Base-by-base conservation (phyloP, 2,329 filamentous ascomycete species). In the Helminthosporium solani region DNA sequence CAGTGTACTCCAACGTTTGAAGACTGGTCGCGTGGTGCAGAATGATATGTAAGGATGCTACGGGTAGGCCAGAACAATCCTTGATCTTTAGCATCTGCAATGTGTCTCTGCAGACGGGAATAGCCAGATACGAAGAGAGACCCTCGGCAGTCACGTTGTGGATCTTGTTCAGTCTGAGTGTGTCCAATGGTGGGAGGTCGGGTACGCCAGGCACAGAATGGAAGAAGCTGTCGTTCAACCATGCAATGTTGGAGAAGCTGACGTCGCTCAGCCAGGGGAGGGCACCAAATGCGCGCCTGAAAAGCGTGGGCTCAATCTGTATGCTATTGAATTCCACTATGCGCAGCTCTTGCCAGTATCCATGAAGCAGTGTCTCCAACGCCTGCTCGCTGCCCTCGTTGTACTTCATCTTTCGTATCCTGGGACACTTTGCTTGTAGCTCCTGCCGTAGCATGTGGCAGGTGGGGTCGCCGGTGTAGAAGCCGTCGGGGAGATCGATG, bases 391-490 rank as follows among this genome's bases (percentile, higher is more conserved):
- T 81, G 11, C 92, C 92, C 37, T 77, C 75, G 43, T 82, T 79
- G 71, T 95, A 97, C 43, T 82, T 86, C 89, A 96, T 96, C 72
- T 94, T 94, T 54, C 90, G 82, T 44, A 97, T 78, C 63, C 92
- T 84, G 9, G 86, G 83, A 67, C 92, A 96, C 40, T 88, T 80
- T 18, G 84, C 86, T 73, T 95, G 87, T 19, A 96, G 77, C 70
- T 96, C 91, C 57, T 94, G 82, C 51, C 89, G 85, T 55, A 97
- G 75, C 1, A 87, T 84, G 44, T 85, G 74, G 60, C 87, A 95
- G 23, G 81, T 79, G 3, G 83, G 75, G 51, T 96, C 91, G 61
- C 94, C 91, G 42, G 80, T 83, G 72, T 85, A 96, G 67, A 96
- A 82, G 40, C 90, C 91, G 55, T 94, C 87, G 3, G 92, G 92